These are phyloP conservation scores for Rhododendron mucronatum DNA, from an alignment of 148 eudicot species.

Conservation along the genomic window DNA sequence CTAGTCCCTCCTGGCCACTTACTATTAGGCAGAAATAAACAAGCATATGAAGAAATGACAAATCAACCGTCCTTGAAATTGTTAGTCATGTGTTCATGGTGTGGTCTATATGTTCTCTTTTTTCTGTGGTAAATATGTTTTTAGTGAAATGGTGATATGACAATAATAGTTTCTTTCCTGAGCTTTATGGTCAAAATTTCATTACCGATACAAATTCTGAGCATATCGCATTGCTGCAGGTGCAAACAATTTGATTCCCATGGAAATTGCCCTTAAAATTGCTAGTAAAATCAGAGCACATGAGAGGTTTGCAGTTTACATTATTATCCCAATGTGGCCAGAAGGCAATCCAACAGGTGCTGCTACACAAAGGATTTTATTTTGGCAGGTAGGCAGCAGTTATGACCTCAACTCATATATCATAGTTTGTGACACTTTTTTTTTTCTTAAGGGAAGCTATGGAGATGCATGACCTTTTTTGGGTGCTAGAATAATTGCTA, in stretches of 20 bases:
- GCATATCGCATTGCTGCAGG: conserved; percentile 39
- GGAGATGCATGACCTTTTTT: background rate
- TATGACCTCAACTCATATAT: background rate
- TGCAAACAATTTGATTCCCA: conserved; percentile 92
- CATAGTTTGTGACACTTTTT: background rate
- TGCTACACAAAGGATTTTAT: conserved; percentile 83
- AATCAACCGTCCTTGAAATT: background rate
- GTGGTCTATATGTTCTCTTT: background rate
- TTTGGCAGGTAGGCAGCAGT: conserved; percentile 68
- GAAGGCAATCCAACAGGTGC: conserved; percentile 84
- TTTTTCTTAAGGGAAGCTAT: background rate
- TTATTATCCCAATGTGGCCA: conserved; percentile 98
- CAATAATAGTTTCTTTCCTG: background rate
- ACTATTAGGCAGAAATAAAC: background rate
- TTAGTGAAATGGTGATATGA: background rate
- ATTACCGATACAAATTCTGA: background rate
- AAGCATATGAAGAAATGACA: background rate
- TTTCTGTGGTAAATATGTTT: background rate
- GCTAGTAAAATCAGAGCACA: conserved; percentile 74
- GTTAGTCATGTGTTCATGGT: background rate
- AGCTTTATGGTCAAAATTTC: background rate
- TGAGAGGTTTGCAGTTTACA: conserved; percentile 87
- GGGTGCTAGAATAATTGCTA: background rate
- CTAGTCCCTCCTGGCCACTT: background rate
- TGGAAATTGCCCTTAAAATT: conserved; percentile 88